These are phyloP conservation scores for Aspergillus sp. DNA, from an alignment of 2,329 filamentous ascomycete species.

Conservation along the genomic window DNA sequence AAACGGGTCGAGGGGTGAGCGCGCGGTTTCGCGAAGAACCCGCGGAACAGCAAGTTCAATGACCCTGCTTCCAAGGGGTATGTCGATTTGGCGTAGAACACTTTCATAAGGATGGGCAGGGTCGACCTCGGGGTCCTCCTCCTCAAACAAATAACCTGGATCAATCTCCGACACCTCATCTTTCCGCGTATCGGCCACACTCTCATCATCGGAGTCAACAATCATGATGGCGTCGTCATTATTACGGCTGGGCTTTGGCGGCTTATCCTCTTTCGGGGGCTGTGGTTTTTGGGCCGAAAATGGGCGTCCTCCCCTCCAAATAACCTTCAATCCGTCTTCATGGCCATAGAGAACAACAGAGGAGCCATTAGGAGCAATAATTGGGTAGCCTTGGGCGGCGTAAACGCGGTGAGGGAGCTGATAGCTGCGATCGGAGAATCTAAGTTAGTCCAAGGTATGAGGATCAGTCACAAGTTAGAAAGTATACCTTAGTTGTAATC, in stretches of 20 bases:
- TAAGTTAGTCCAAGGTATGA: slow-evolving; percentile 7
- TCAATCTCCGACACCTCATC: slow-evolving; percentile 21
- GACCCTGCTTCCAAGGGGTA: slow-evolving; percentile 55
- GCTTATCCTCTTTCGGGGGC: slow-evolving; percentile 25
- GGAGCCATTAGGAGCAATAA: slow-evolving; percentile 60
- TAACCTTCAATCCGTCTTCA: slow-evolving; percentile 56
- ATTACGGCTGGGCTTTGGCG: slow-evolving; percentile 23
- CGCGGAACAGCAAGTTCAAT: slow-evolving; percentile 51
- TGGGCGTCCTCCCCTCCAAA: slow-evolving; percentile 60
- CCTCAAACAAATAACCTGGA: slow-evolving; percentile 46
- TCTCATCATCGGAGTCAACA: slow-evolving; percentile 58
- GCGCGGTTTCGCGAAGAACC: slow-evolving; percentile 44
- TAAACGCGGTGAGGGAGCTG: slow-evolving; percentile 59
- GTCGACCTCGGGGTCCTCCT: slow-evolving; percentile 58
- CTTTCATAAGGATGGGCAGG: slow-evolving; percentile 54
- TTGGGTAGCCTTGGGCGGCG: slow-evolving; percentile 57
- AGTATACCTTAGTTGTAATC: slow-evolving; percentile 44
- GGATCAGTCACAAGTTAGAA: background rate
- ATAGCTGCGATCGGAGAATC: slow-evolving; percentile 48
- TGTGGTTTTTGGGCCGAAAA: slow-evolving; percentile 39
- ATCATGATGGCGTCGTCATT: slow-evolving; percentile 52
- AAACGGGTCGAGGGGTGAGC: slow-evolving; percentile 42
- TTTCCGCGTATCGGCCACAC: slow-evolving; percentile 33
- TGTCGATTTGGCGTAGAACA: slow-evolving; percentile 55
- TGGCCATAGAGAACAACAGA: slow-evolving; percentile 62